These are phyloP conservation scores for Hypoxylon rickii DNA, from an alignment of 495 filamentous ascomycete species.

Conservation along the genomic window DNA sequence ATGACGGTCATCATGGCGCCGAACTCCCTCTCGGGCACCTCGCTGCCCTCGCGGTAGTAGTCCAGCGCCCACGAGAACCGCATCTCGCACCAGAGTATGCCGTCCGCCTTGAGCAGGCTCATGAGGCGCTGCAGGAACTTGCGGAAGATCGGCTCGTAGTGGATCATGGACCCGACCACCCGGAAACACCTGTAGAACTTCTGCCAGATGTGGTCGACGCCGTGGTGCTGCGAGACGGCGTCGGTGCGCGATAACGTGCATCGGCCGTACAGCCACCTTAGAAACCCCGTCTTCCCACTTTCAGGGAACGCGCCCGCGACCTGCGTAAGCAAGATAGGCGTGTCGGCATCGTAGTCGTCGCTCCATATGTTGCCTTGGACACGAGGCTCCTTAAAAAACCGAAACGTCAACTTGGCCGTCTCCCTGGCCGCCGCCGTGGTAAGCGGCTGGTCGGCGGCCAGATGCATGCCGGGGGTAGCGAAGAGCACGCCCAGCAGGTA, in stretches of 20 bases:
- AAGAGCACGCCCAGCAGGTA: constrained; percentile 74
- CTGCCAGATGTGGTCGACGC: constrained; percentile 77
- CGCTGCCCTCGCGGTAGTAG: constrained; percentile 63
- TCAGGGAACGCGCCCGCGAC: constrained; percentile 76
- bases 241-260: constrained; percentile 71
- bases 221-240: constrained; percentile 76
- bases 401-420: constrained; percentile 58
- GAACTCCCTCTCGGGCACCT: constrained; percentile 64
- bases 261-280: constrained; percentile 76
- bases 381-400: constrained; percentile 45
- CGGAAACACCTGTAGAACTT: constrained; percentile 75
- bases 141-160: constrained; percentile 91
- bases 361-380: constrained; percentile 62
- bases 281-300: constrained; percentile 70
- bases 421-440: constrained; percentile 50
- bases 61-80: constrained; percentile 63
- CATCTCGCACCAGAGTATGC: constrained; percentile 79
- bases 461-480: constrained; percentile 73
- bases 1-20: constrained; percentile 69
- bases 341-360: constrained; percentile 58
- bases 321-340: constrained; percentile 60
- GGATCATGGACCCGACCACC: constrained; percentile 71
- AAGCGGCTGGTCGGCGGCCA: constrained; percentile 62
- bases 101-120: constrained; percentile 70
- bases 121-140: constrained; percentile 71